These are phyloP conservation scores for Termitomyces sp. DNA, from an alignment of 768 basidiomycete genomes.

Conservation along the genomic window DNA sequence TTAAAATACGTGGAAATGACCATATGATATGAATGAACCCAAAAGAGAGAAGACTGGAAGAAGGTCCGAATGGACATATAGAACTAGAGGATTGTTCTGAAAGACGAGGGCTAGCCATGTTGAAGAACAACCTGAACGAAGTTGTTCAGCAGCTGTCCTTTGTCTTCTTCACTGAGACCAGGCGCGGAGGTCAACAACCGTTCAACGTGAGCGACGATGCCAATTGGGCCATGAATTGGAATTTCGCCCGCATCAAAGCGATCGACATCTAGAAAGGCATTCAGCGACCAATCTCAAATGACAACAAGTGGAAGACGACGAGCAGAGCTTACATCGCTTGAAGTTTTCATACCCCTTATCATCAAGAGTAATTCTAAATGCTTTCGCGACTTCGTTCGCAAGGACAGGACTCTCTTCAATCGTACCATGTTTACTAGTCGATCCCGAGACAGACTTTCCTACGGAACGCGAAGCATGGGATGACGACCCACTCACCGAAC, in stretches of 20 bases:
- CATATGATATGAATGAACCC: slow-evolving; percentile 3
- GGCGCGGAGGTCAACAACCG: slow-evolving; percentile 48
- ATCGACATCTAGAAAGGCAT: slow-evolving; percentile 49
- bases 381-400: slow-evolving; percentile 41
- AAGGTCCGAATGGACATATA: background rate
- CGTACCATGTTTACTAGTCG: slow-evolving; percentile 14
- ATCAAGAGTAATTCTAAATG: slow-evolving; percentile 41
- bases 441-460: slow-evolving; percentile 18
- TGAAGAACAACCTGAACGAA: slow-evolving; percentile 57
- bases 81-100: background rate
- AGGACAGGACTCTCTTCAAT: slow-evolving; percentile 24
- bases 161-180: slow-evolving; percentile 39
- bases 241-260: slow-evolving; percentile 72
- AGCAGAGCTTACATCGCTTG: slow-evolving; percentile 55
- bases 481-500: slow-evolving; percentile 26
- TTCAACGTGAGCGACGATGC: slow-evolving; percentile 61
- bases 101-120: slow-evolving; percentile 26
- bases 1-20: slow-evolving; percentile 7
- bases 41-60: slow-evolving; percentile 2
- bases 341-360: slow-evolving; percentile 40
- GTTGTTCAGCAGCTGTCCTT: slow-evolving; percentile 48
- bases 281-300: slow-evolving; percentile 8
- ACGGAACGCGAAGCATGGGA: slow-evolving; percentile 12
- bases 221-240: slow-evolving; percentile 67
- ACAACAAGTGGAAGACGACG: slow-evolving; percentile 4